Percentiles rank a stretch among this genome's conserved stretches.
phyloP scores from a whole-genome alignment of 1,284 basidiomycete genomes.

The Sutorius eximius region DNA sequence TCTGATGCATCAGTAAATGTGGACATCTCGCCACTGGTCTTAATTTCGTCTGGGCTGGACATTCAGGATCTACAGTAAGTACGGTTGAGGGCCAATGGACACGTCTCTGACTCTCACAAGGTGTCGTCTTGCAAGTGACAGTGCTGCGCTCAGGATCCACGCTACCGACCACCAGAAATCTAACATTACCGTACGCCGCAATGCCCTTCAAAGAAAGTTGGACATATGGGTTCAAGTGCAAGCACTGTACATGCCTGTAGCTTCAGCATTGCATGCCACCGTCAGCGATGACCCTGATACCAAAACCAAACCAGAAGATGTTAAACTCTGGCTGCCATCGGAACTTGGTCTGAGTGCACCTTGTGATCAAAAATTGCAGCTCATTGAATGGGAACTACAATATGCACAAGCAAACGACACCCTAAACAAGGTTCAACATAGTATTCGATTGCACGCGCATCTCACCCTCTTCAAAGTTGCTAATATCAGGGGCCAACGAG shows the following conservation, averaged over 20 bases:
- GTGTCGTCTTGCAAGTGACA: not conserved
- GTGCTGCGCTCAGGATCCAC: not conserved
- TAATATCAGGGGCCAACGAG: too few relatives aligned
- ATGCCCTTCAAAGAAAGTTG: not conserved
- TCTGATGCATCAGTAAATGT: not conserved
- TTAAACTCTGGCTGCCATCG: too few relatives aligned
- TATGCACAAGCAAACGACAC: too few relatives aligned
- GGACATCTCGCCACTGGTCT: not conserved
- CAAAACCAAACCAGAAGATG: too few relatives aligned
- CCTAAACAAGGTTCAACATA: too few relatives aligned
- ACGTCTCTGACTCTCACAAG: not conserved
- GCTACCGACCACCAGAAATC: not conserved
- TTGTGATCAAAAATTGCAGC: too few relatives aligned
- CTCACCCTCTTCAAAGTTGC: too few relatives aligned
- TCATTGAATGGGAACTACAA: too few relatives aligned
- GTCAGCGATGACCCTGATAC: too few relatives aligned
- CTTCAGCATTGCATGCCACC: too few relatives aligned
- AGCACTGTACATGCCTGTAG: slow-evolving; percentile 1
- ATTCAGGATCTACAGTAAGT: slow-evolving; percentile 6
- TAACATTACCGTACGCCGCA: not conserved
- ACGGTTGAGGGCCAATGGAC: not conserved
- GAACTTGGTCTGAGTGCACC: too few relatives aligned
- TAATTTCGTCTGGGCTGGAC: slow-evolving; percentile 4
- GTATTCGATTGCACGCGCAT: too few relatives aligned
- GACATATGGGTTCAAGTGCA: slow-evolving; percentile 1